Evolutionary conservation across 2,329 filamentous ascomycete genomes (phyloP).

Genomic region (Fusarium paranaense): DNA sequence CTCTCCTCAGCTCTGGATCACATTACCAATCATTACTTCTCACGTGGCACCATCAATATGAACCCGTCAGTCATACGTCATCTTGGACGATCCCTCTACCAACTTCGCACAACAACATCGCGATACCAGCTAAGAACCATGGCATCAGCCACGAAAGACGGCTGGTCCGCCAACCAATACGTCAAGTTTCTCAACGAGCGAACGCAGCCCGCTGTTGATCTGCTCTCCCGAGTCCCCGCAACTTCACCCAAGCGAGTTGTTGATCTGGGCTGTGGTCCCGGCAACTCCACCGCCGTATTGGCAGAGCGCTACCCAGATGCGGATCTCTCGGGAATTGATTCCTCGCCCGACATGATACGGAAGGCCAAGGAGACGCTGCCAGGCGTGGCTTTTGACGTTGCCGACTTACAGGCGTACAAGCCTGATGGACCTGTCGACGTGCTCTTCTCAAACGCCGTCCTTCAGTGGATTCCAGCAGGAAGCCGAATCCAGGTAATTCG

Average conservation of each 20-base stretch:
- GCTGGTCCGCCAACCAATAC: slow-evolving; percentile 68
- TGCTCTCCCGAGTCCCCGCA: slow-evolving; percentile 60
- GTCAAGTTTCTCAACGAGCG: slow-evolving; percentile 66
- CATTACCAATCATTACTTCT: background rate
- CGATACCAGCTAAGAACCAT: slow-evolving; percentile 13
- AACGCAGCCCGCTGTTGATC: slow-evolving; percentile 64
- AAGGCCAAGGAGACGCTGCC: slow-evolving; percentile 58
- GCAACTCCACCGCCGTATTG: slow-evolving; percentile 66
- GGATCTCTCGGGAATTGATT: slow-evolving; percentile 63
- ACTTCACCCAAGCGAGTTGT: slow-evolving; percentile 57
- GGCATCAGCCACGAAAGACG: slow-evolving; percentile 32
- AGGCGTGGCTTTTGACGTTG: slow-evolving; percentile 56
- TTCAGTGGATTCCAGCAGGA: slow-evolving; percentile 65
- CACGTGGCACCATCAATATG: background rate
- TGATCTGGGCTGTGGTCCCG: slow-evolving; percentile 71
- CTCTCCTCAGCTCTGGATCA: background rate
- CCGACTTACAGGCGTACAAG: slow-evolving; percentile 57
- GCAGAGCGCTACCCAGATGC: slow-evolving; percentile 60
- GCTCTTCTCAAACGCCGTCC: slow-evolving; percentile 67
- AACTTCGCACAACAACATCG: background rate
- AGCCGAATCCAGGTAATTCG: slow-evolving; percentile 59
- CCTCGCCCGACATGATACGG: slow-evolving; percentile 65
- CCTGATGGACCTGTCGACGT: slow-evolving; percentile 53
- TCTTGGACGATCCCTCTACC: background rate
- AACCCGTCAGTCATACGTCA: slow-evolving; percentile 8